A percentile compares a stretch with the other conserved stretches of the same genome.
phyloP scores from a whole-genome alignment of 495 filamentous ascomycete genomes.

The Penicillium lagena region DNA sequence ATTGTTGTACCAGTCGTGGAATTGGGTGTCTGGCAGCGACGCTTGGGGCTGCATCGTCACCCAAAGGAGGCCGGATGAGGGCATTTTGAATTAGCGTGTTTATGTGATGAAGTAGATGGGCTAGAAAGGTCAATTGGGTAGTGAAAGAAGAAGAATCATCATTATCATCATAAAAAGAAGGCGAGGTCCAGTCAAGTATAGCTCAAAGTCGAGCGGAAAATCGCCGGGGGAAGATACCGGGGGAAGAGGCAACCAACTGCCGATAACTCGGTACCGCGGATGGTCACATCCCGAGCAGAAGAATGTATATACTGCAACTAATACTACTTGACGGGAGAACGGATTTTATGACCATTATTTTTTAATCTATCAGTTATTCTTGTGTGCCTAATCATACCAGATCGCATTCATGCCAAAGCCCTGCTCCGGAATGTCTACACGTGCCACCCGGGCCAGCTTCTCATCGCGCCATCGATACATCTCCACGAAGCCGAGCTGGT shows the following conservation, averaged over 20 bases:
- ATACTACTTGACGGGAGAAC: no score
- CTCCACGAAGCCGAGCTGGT: constrained; percentile 79
- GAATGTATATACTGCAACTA: no score
- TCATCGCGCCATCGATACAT: constrained; percentile 79
- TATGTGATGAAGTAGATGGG: not conserved
- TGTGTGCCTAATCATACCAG: constrained; percentile 64
- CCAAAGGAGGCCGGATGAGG: constrained; percentile 59
- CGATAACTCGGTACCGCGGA: no score
- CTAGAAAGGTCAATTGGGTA: not conserved
- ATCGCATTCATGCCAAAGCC: constrained; percentile 89
- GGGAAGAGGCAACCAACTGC: no score
- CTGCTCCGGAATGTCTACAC: constrained; percentile 67
- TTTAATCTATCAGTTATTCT: not conserved
- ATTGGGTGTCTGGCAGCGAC: constrained; percentile 57
- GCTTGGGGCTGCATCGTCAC: constrained; percentile 71
- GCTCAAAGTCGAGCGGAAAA: no score
- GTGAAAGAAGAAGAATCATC: no score
- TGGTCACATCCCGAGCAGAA: no score
- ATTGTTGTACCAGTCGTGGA: constrained; percentile 89
- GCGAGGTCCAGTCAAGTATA: no score
- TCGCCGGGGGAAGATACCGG: no score
- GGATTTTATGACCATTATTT: no score
- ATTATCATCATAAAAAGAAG: no score
- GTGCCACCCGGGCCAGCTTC: constrained; percentile 67
- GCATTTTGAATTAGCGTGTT: constrained; percentile 20